Percentiles rank a stretch among this genome's conserved stretches.
Evolutionary conservation across 306 rosid genomes (phyloP).

Genomic region (Datisca glomerata): DNA sequence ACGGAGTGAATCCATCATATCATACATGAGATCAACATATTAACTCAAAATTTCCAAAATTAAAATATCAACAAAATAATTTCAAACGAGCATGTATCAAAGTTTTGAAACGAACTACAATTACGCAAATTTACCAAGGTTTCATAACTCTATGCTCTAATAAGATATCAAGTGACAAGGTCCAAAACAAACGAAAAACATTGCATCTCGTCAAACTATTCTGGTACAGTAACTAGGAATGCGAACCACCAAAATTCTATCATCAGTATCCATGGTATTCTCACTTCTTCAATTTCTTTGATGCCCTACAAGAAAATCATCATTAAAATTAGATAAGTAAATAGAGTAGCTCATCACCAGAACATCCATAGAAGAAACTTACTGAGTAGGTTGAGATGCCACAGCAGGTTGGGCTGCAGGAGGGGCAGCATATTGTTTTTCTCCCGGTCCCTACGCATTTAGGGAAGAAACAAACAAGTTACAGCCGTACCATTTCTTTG

Average conservation of each 20-base stretch:
- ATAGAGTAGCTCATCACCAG: background rate
- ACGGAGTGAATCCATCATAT: no score
- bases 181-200: background rate
- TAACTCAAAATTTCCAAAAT: no score
- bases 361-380: constrained; percentile 14
- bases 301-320: constrained; percentile 27
- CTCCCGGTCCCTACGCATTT: constrained; percentile 57
- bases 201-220: background rate
- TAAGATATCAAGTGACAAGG: background rate
- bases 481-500: background rate
- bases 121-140: background rate
- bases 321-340: background rate
- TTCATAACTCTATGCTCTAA: background rate
- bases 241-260: background rate
- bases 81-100: no score
- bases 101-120: background rate
- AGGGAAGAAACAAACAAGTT: background rate
- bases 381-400: constrained; percentile 44
- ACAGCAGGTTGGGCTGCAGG: constrained; percentile 2
- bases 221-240: background rate
- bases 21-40: no score
- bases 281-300: constrained; percentile 68
- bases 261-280: constrained; percentile 3
- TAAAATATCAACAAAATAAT: no score
- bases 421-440: constrained; percentile 21